Conservation (phyloP, 1,284 basidiomycete genomes). For the Rhodofomes roseus region DNA sequence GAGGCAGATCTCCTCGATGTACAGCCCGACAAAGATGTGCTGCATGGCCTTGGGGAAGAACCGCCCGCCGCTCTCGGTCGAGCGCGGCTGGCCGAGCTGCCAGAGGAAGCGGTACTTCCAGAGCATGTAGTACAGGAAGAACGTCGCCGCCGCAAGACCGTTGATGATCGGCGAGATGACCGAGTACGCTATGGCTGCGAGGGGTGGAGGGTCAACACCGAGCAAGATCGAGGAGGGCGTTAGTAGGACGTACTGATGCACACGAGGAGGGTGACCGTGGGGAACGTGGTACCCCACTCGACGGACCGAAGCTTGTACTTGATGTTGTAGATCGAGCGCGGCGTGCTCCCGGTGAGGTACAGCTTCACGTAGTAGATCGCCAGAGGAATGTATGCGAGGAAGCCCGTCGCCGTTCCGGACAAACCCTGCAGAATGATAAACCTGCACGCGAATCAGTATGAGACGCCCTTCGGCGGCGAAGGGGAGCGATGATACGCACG, state of each 20-base stretch:
- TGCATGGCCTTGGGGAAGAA: conserved; percentile 96
- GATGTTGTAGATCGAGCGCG: conserved; percentile 79
- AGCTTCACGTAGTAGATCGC: conserved; percentile 85
- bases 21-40: conserved; percentile 92
- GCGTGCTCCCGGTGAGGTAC: conserved; percentile 83
- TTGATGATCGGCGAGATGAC: conserved; percentile 95
- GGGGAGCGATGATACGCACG: conserved; percentile 43
- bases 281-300: conserved; percentile 87
- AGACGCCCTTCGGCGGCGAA: neutral
- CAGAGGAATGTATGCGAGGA: conserved; percentile 76
- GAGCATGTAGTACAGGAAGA: conserved; percentile 80
- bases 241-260: conserved; percentile 63
- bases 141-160: conserved; percentile 81
- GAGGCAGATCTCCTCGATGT: conserved; percentile 82
- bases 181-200: conserved; percentile 70
- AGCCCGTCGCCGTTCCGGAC: conserved; percentile 72
- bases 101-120: conserved; percentile 91
- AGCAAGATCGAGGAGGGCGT: neutral
- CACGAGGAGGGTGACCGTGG: conserved; percentile 68
- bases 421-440: conserved; percentile 72
- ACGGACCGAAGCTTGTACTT: conserved; percentile 67
- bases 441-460: conserved; percentile 26
- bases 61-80: conserved; percentile 85
- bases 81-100: conserved; percentile 70
- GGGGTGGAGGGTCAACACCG: neutral